Evolutionary conservation across 768 basidiomycete genomes (phyloP), one percentile per base, ranked within the genome.

Genomic region (Naganishia onofrii): DNA sequence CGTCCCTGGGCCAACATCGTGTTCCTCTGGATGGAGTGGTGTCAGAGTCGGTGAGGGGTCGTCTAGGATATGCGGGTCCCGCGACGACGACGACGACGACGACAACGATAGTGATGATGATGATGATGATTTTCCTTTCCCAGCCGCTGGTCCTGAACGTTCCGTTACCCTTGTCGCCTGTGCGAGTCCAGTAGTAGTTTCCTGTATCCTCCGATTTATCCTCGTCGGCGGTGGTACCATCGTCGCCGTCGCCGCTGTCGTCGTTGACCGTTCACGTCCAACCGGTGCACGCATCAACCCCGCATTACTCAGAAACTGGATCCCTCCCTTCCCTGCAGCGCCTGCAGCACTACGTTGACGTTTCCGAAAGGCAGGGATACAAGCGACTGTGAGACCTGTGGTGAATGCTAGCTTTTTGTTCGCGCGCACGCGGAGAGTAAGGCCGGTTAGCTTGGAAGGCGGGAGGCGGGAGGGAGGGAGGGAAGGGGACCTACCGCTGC

Each of bases 321-420:
- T 10, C 4, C 23, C 23, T 9, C 1, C 23, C 36, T 29, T 42
- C 8, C n/a, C 15, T 7, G n/a, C n/a, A n/a, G n/a, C n/a, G n/a
- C 29, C 38, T 10, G 48, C 48, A 3, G 42, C 42, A 42, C 6
- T 5, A 12, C 34, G 48, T 12, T 48, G 65, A 26, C n/a, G n/a
- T 15, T 36, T 46, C 29, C 65, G 12, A 2, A 66, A 36, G 21
- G 65, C 46, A 8, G 65, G 65, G 34, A 66, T 31, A 21, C n/a
- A n/a, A 29, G 65, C 65, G 31, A 66, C 29, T 1, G 65, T 66
- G 29, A 66, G 13, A 4, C 65, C 65, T 31, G 65, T 52, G 1
- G 65, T 66, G 48, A 66, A 66, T 23, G 65, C 65, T n/a, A 66
- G 48, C 65, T 66, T 42, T 17, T 42, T n/a, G 9, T 10, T 36